phyloP scores from a whole-genome alignment of 2,329 filamentous ascomycete genomes.

The Aureobasidium sp. region DNA sequence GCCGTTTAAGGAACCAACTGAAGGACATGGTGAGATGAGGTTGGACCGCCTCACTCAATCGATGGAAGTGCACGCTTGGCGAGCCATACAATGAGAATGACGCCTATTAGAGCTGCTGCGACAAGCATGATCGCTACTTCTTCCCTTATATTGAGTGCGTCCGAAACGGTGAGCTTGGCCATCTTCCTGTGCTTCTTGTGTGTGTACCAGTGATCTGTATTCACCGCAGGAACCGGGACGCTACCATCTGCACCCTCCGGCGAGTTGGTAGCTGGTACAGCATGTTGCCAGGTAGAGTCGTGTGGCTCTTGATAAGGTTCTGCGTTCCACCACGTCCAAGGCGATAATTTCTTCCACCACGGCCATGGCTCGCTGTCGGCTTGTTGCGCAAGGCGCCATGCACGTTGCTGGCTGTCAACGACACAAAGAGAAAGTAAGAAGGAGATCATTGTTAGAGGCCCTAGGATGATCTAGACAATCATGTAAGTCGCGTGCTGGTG shows the following conservation, averaged over 20 bases:
- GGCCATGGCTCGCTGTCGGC: constrained; percentile 26
- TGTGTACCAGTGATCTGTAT: neutral
- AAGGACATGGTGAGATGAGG: neutral
- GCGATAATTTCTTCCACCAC: constrained; percentile 25
- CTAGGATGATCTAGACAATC: constrained; percentile 40
- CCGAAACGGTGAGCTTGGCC: neutral
- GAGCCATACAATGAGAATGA: neutral
- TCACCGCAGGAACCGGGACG: constrained; percentile 2
- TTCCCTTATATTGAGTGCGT: constrained; percentile 2
- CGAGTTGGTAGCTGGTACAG: neutral
- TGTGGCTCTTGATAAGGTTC: constrained; percentile 36
- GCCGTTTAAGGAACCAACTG: neutral
- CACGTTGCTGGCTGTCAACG: constrained; percentile 50
- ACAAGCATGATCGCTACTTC: neutral
- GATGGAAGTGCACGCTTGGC: neutral
- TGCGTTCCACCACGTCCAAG: constrained; percentile 27
- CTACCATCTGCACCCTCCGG: neutral
- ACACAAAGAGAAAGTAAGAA: constrained; percentile 58
- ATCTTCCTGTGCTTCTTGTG: constrained; percentile 11
- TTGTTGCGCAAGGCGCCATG: constrained; percentile 34
- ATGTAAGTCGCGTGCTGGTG: neutral
- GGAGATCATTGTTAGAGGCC: constrained; percentile 54
- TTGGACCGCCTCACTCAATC: neutral
- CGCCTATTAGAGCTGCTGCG: neutral
- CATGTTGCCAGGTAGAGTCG: constrained; percentile 20